Evolutionary conservation across 2,329 filamentous ascomycete genomes (phyloP), one percentile per base, ranked within the genome.

Genomic region (Curvularia verruculosa): DNA sequence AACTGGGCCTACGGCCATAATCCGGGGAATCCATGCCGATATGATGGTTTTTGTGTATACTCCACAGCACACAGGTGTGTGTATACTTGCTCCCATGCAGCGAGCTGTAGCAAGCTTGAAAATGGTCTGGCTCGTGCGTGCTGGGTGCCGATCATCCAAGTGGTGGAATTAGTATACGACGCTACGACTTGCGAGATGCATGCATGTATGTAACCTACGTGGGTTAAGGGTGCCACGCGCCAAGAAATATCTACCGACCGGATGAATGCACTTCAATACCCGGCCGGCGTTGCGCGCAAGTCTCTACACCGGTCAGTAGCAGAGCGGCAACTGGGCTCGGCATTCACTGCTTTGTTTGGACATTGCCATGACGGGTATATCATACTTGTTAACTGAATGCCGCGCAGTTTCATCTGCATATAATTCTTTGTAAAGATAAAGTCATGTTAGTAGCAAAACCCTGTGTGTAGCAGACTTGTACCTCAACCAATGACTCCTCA

Each of bases 191-290:
- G 28, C 18, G 28, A 29, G n/a, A 46, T 19, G 18, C 43, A 21
- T 29, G 24, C 28, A 40, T 37, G 21, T n/a, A 36, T 45, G 50
- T 23, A 49, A 5, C 37, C 23, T 28, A 48, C 29, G 40, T 48
- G 28, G 50, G 40, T 31, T 47, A 36, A 39, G 24, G 45, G 37
- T 29, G 15, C n/a, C 10, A 7, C 31, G 36, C 26, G 41, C 59
- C 49, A 58, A 58, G 51, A 26, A 19, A 18, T 28, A 34, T 41
- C 40, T 60, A 51, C 51, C 53, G 41, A 58, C 54, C 67, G 70
- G 69, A 51, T 73, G 69, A 73, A 69, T 71, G 58, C 54, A 58
- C 55, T 49, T 60, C 56, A 68, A 69, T 63, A 60, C 58, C 52
- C 47, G 29, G 56, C 59, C 59, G 63, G 48, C 41, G 56, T 60